Percentiles rank a stretch among this genome's conserved stretches.
These are phyloP conservation scores for Bruguiera parviflora DNA, from an alignment of 345 rosid genomes.

Conservation along the genomic window DNA sequence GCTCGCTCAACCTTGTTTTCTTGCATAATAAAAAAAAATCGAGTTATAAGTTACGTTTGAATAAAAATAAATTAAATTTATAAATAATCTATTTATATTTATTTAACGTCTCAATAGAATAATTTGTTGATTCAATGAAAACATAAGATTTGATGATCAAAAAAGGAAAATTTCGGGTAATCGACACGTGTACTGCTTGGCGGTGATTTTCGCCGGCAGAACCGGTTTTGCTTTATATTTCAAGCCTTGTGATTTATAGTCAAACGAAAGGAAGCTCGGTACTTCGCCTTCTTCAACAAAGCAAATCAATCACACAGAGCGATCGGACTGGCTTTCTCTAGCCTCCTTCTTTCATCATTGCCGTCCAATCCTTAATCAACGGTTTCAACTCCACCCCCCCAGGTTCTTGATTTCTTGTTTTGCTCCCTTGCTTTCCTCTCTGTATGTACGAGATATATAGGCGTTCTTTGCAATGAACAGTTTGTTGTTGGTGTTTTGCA, in stretches of 20 bases:
- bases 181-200: conserved; percentile 16
- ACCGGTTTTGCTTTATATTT: conserved; percentile 2
- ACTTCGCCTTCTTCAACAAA: conserved; percentile 1
- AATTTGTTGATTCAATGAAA: too few species aligned
- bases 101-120: too few species aligned
- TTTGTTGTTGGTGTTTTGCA: neutral
- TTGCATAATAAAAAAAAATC: too few species aligned
- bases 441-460: conserved; percentile 5
- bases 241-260: neutral
- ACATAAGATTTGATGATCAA: neutral
- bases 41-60: too few species aligned
- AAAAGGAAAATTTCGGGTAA: neutral
- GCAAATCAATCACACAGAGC: conserved; percentile 5
- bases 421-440: neutral
- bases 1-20: too few species aligned
- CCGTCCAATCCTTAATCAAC: conserved; percentile 14
- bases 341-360: too few species aligned
- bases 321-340: too few species aligned
- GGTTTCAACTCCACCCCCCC: conserved; percentile 31
- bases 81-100: too few species aligned
- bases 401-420: conserved; percentile 39
- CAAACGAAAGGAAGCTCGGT: too few species aligned
- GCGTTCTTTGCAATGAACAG: conserved; percentile 1
- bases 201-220: conserved; percentile 10
- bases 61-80: too few species aligned